A percentile compares a stretch with the other conserved stretches of the same genome.
Conservation (phyloP, 1,284 basidiomycete genomes). For the Sanghuangporus sanghuang region DNA sequence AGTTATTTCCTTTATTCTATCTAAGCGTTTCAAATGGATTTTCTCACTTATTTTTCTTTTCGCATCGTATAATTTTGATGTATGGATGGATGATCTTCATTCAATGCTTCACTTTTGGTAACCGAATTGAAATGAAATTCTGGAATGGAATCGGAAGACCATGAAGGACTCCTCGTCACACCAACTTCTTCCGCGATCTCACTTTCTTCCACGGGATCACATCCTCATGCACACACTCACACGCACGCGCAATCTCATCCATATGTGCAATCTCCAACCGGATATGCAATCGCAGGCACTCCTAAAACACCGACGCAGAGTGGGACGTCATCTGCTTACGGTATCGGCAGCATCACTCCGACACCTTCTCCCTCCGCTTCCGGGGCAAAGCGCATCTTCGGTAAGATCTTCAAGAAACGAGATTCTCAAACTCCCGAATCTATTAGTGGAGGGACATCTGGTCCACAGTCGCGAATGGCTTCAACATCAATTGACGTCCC, state of each 20-base stretch:
- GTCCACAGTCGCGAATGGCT: constrained; percentile 10
- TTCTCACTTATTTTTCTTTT: too few species aligned
- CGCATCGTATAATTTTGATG: too few species aligned
- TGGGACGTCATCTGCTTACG: constrained; percentile 22
- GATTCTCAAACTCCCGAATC: constrained; percentile 23
- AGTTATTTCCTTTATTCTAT: background rate
- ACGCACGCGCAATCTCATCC: background rate
- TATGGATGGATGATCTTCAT: too few species aligned
- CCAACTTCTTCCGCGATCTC: constrained; percentile 38
- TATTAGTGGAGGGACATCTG: background rate
- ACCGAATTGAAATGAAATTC: too few species aligned
- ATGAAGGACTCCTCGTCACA: constrained; percentile 21
- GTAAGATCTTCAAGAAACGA: constrained; percentile 69
- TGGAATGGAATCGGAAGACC: background rate
- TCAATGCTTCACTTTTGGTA: too few species aligned
- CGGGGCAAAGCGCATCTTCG: constrained; percentile 61
- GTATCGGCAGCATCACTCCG: background rate
- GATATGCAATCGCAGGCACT: constrained; percentile 3
- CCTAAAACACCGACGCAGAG: constrained; percentile 21
- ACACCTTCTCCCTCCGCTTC: constrained; percentile 26
- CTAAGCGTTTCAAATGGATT: too few species aligned
- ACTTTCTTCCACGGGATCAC: constrained; percentile 29
- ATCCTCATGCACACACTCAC: constrained; percentile 10
- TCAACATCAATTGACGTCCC: constrained; percentile 18
- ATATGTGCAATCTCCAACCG: background rate